Evolutionary conservation across 768 basidiomycete species (phyloP), one percentile per base, ranked within the genome.

Genomic region (Paxillus ammoniavirescens): DNA sequence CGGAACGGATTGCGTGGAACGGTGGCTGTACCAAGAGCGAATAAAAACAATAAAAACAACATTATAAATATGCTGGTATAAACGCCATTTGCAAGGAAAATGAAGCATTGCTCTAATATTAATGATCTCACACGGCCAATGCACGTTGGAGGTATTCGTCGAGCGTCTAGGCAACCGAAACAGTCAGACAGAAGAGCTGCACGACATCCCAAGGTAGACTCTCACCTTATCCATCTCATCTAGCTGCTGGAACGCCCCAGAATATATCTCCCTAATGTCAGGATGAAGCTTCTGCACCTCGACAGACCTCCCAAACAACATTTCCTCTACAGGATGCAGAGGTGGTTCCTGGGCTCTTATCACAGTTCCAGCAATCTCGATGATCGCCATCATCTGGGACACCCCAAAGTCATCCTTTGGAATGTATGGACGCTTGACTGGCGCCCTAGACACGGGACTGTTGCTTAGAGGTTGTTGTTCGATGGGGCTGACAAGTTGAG

Each of bases 371-470:
- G 78, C 77, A 36, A 80, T 78, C 68, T 93, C 87, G 51, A 97
- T 93, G 41, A 95, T 77, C 23, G 91, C 87, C 80, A 97, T 80
- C 91, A 97, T 93, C 48, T 85, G 79, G 8, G 82, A 72, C 23
- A 96, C 74, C 2, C 94, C 94, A 71, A 95, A 95, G 67, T 95
- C 92, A 64, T 95, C 85, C 56, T 78, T 80, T n/a, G 82, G 82
- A 45, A 87, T 69, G 41, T 81, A 66, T 33, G 78, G 75, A 42
- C 71, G 79, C 56, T 75, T 82, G 42, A 35, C 8, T 40, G 72
- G 72, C 2, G 73, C 65, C 52, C 73, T 78, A 36, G 62, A 49
- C 58, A 65, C 23, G 57, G 14, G 42, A 51, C 61, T 57, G 26
- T 14, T 56, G 48, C 42, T 46, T 5, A 8, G 14, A 6, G 4